These are phyloP conservation scores for Passalora sequoiae DNA, from an alignment of 2,329 filamentous ascomycete genomes.

Conservation along the genomic window DNA sequence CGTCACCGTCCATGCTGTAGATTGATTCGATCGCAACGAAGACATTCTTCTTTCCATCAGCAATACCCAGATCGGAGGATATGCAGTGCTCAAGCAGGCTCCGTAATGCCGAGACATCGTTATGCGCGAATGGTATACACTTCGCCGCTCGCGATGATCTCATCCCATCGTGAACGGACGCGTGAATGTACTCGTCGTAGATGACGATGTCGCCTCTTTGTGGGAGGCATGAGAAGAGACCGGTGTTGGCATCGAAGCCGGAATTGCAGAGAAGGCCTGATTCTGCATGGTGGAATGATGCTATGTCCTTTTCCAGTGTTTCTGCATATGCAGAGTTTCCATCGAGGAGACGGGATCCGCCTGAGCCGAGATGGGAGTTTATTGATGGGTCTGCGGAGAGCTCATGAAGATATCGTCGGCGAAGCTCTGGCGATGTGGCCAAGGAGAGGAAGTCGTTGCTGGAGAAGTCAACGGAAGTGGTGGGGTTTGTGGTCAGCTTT, in stretches of 20 bases:
- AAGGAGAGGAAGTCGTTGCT: conserved; percentile 64
- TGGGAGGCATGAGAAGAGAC: conserved; percentile 45
- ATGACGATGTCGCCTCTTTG: conserved; percentile 52
- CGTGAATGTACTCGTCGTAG: conserved; percentile 72
- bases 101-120: conserved; percentile 40
- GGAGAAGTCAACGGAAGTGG: conserved; percentile 52
- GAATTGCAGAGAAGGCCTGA: conserved; percentile 56
- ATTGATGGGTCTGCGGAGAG: conserved; percentile 32
- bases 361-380: conserved; percentile 44
- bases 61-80: conserved; percentile 29
- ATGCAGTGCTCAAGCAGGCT: conserved; percentile 32
- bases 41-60: conserved; percentile 46
- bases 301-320: conserved; percentile 54
- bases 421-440: conserved; percentile 45
- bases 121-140: conserved; percentile 54
- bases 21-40: conserved; percentile 66
- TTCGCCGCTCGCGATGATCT: conserved; percentile 53
- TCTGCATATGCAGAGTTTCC: conserved; percentile 60
- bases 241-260: conserved; percentile 48
- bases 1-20: conserved; percentile 81
- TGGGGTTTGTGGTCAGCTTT: conserved; percentile 43
- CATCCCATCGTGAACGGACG: conserved; percentile 75
- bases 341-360: conserved; percentile 59
- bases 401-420: conserved; percentile 46
- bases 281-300: conserved; percentile 55